Base-by-base conservation (phyloP, 495 filamentous ascomycete genomes). In the Penicillium canescens region DNA sequence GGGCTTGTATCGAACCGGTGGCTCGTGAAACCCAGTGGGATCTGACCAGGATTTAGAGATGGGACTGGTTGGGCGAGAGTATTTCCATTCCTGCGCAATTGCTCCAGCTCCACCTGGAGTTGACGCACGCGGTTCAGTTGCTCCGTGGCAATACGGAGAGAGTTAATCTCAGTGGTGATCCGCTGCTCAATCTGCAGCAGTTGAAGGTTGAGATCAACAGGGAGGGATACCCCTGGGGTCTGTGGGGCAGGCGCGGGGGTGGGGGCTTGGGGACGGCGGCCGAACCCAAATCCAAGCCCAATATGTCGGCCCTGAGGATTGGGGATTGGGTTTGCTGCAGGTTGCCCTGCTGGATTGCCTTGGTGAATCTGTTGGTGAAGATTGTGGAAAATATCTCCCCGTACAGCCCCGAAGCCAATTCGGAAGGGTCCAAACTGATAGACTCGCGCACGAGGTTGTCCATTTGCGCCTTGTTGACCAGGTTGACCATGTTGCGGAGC, bases 171-270 rank as follows among this genome's bases (percentile, higher is more conserved):
- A 56, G 85, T 78, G 54, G 82, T 71, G 33, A 93, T 76, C 33
- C 85, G 82, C 41, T 85, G 82, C 52, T 87, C 85, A 8, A 91
- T 77, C 28, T 84, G 78, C 35, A 79, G 71, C 23, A 91, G 64
- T 39, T 87, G 85, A 16, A 69, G 53, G 48, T 81, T 80, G 24
- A 86, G 78, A 24, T 61, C 62, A 46, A 51, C 23, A 40, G 43
- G 55, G 21, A 39, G 50, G 31, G 62, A 58, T 8, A 52, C 50
- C 10, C 43, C 50, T 2, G 52, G 43, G 33, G 63, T 18, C 23
- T 63, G 55, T 11, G 58, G 42, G 43, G 59, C 35, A 38, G 56
- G 51, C 26, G 49, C 12, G 21, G 40, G 57, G 46, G 58, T 52
- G 16, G 61, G 28, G 31, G 47, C 56, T 35, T 64, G 60, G 12